These are phyloP conservation scores for Botryobasidium botryosum DNA, from an alignment of 768 basidiomycete genomes.

Conservation along the genomic window DNA sequence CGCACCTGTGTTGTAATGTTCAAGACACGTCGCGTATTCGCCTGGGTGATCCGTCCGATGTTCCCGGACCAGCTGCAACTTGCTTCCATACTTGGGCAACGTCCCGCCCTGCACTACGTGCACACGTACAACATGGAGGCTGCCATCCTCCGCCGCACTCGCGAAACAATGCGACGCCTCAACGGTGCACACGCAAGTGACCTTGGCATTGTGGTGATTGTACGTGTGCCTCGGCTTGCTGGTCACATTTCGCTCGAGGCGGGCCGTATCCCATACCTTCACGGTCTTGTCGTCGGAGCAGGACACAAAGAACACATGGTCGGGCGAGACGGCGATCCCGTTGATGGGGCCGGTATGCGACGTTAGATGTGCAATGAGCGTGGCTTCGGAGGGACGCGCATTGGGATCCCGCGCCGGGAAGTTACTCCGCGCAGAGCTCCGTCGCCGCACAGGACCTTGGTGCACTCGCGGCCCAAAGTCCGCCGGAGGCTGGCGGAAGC, in stretches of 20 bases:
- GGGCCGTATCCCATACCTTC: conserved; percentile 41
- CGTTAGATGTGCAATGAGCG: conserved; percentile 65
- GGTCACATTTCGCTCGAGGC: conserved; percentile 88
- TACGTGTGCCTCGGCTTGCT: conserved; percentile 37
- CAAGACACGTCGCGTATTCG: conserved; percentile 61
- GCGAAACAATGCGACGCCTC: conserved; percentile 84
- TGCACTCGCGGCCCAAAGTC: conserved; percentile 87
- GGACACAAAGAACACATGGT: conserved; percentile 65
- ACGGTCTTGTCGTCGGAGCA: conserved; percentile 26
- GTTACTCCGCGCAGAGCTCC: conserved; percentile 52
- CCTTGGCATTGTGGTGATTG: conserved; percentile 39
- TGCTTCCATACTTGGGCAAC: conserved; percentile 61
- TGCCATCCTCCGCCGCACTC: conserved; percentile 22
- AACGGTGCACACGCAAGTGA: conserved; percentile 58
- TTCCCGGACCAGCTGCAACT: conserved; percentile 65
- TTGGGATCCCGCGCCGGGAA: conserved; percentile 49
- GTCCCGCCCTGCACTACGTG: conserved; percentile 49
- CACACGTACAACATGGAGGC: conserved; percentile 47
- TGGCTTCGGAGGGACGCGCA: conserved; percentile 48
- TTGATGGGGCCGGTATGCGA: conserved; percentile 73
- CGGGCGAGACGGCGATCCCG: conserved; percentile 73
- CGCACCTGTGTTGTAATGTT: conserved; percentile 61
- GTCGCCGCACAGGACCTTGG: conserved; percentile 62
- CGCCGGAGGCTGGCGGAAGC: conserved; percentile 58
- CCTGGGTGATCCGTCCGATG: conserved; percentile 44